Evolutionary conservation across 805 yeast species (phyloP).

Genomic region (Zygoascus flipseniorum): DNA sequence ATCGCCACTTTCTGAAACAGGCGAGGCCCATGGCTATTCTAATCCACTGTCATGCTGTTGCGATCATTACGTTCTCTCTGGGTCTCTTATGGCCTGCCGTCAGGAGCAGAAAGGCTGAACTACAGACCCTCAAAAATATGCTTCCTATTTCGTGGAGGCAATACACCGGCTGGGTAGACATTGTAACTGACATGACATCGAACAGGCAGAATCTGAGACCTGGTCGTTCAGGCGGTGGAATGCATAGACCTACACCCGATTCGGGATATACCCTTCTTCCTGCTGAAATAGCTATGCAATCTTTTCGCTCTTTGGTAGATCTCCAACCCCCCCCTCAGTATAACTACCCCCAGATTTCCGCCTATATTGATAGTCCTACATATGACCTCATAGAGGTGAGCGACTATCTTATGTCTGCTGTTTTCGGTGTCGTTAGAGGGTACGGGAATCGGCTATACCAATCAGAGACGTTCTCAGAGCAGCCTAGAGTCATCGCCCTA

Average conservation of each 20-base stretch:
- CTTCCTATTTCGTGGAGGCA: background rate
- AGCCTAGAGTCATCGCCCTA: too few species aligned
- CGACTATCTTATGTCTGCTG: background rate
- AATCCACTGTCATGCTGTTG: background rate
- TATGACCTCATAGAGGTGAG: background rate
- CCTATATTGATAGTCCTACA: background rate
- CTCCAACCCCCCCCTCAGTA: background rate
- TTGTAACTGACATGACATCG: background rate
- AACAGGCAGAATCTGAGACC: background rate
- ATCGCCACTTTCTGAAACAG: background rate
- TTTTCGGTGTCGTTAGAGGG: background rate
- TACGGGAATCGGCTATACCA: too few species aligned
- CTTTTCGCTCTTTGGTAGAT: background rate
- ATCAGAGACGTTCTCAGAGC: too few species aligned
- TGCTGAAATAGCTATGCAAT: background rate
- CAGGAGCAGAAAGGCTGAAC: background rate
- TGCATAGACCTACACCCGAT: background rate
- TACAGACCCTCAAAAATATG: background rate
- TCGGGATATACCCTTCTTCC: background rate
- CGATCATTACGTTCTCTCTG: background rate
- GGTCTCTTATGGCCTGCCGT: background rate
- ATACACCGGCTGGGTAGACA: conserved; percentile 1
- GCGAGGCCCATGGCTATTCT: background rate
- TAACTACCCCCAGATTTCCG: background rate
- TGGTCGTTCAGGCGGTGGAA: background rate